A percentile compares a stretch with the other conserved stretches of the same genome.
These are phyloP conservation scores for Tuber indicum DNA, from an alignment of 495 filamentous ascomycete genomes.

Conservation along the genomic window DNA sequence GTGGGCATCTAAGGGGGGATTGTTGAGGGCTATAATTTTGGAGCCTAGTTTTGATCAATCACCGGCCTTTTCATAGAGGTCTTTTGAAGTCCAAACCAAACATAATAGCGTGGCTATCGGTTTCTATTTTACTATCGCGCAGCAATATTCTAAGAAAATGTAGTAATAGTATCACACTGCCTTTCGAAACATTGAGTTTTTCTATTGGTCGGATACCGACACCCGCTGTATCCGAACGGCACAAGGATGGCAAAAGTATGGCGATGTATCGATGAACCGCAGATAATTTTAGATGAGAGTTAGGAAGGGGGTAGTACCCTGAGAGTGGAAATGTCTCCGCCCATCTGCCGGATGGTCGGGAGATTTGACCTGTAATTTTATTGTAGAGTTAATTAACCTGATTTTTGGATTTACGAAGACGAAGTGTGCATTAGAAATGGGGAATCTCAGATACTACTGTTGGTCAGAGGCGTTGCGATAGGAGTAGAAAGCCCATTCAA, in stretches of 20 bases:
- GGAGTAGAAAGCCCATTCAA: neutral
- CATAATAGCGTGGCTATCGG: neutral
- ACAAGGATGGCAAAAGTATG: neutral
- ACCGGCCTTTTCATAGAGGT: neutral
- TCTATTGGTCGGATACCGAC: neutral
- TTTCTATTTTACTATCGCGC: neutral
- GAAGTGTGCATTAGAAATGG: neutral
- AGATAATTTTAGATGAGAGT: neutral
- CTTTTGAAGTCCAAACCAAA: neutral
- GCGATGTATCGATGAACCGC: neutral
- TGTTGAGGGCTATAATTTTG: neutral
- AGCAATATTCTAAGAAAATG: neutral
- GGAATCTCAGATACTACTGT: neutral
- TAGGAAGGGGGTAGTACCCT: neutral
- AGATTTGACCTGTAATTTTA: neutral
- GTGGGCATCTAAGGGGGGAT: neutral
- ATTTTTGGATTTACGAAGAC: neutral
- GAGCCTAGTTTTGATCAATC: neutral
- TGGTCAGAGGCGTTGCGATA: neutral
- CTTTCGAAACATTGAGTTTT: neutral
- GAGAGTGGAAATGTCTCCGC: neutral
- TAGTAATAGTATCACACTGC: neutral
- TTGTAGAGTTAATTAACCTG: neutral
- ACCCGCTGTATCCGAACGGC: neutral
- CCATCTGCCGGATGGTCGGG: neutral